Conservation (phyloP, 805 yeast genomes). For the Maudiozyma turicensis region DNA sequence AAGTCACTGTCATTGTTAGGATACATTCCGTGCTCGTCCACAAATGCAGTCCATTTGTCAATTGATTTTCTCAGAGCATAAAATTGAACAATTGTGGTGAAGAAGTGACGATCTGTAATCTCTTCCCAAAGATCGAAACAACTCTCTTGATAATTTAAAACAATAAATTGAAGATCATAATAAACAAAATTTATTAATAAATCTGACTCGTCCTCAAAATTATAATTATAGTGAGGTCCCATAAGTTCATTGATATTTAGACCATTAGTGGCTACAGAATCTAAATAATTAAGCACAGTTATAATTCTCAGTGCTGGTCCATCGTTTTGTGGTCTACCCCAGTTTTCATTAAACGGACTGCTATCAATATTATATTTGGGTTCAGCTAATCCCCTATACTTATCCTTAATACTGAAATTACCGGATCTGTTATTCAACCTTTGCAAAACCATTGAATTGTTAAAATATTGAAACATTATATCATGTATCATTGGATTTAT, state of each 20-base stretch:
- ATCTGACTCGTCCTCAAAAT: conserved; percentile 22
- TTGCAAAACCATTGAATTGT: conserved; percentile 51
- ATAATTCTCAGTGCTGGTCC: conserved; percentile 82
- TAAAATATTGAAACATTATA: conserved; percentile 52
- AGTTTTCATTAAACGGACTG: conserved; percentile 46
- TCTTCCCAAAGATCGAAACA: conserved; percentile 97
- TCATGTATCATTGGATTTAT: conserved; percentile 10
- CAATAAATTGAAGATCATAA: conserved; percentile 61
- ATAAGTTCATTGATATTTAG: background rate
- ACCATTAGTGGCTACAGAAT: conserved; percentile 20
- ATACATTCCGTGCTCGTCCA: conserved; percentile 15
- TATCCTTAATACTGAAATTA: conserved; percentile 27
- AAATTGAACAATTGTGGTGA: conserved; percentile 67
- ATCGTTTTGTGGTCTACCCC: conserved; percentile 97
- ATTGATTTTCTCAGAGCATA: conserved; percentile 57
- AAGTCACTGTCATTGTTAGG: conserved; percentile 12
- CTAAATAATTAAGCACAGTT: conserved; percentile 48
- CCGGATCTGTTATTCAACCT: conserved; percentile 65
- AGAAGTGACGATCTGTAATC: conserved; percentile 62
- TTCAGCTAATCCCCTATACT: conserved; percentile 65
- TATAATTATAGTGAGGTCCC: background rate
- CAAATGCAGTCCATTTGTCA: background rate
- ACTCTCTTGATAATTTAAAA: conserved; percentile 47
- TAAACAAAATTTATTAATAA: conserved; percentile 46
- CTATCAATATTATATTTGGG: conserved; percentile 75